Evolutionary conservation across 441 rosid genomes (phyloP), one percentile per base, ranked within the genome.

Genomic region (Gossypium gossypioides): DNA sequence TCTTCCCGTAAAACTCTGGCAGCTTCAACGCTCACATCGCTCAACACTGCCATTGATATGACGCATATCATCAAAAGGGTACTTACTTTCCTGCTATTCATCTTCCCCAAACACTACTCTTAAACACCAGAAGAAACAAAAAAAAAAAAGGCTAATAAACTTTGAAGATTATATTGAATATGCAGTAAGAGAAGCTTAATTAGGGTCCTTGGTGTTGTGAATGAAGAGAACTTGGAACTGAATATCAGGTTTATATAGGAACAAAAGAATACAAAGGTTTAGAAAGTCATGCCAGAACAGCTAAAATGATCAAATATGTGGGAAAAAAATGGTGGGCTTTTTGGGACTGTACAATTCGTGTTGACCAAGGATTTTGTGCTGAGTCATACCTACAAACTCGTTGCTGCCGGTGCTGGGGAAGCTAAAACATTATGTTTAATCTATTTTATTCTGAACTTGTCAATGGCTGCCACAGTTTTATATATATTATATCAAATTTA

Each of bases 1-100:
- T 82, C 84, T 60, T 77, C 86, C 5, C 76, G 64, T 18, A 83
- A 18, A 18, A 77, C 80, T 63, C 87, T 72, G 6, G 74, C 48
- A 0, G 81, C 88, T 72, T 81, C 81, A 2, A 78, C 80, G 0
- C 44, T 29, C 8, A 29, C 37, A 1, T 46, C 69, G 77, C 82
- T 72, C 9, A 74, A 24, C 24, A 77, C n/a, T 12, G 16, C 75
- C 56, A 81, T 12, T 0, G 72, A 74, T 15, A 80, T 6, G 7
- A 77, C 67, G 18, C 78, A 63, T 52, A 75, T 51, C 4, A 75
- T 62, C 74, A 80, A 44, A 18, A 83, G 8, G 40, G 52, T 32
- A 40, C 68, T 42, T 0, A 71, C 2, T 27, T 64, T 82, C 56
- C 59, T 15, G 1, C 72, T 72, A 46, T 44, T 60, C 85, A 81